These are phyloP conservation scores for Rhodotorula toruloides DNA, from an alignment of 768 basidiomycete species.

Conservation along the genomic window DNA sequence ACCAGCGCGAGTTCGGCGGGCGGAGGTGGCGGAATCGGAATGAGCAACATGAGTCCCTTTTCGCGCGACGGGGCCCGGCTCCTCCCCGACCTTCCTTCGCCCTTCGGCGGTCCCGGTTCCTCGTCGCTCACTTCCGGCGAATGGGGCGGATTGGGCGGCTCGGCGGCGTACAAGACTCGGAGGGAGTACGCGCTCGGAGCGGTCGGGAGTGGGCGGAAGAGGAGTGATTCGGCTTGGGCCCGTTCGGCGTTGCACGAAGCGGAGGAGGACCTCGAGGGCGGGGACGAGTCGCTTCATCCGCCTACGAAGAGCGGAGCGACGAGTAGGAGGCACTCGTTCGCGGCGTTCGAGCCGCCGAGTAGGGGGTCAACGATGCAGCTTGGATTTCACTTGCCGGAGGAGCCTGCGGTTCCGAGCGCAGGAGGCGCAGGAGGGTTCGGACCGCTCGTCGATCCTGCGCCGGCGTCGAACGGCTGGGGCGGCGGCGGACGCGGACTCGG, in stretches of 20 bases:
- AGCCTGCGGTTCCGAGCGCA: not conserved
- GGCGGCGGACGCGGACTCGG: slow-evolving; percentile 10
- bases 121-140: slow-evolving; percentile 5
- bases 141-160: not conserved
- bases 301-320: slow-evolving; percentile 42
- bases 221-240: slow-evolving; percentile 32
- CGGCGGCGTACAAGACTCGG: slow-evolving; percentile 15
- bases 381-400: slow-evolving; percentile 40
- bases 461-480: slow-evolving; percentile 4
- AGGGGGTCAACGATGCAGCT: slow-evolving; percentile 24
- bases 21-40: slow-evolving; percentile 18
- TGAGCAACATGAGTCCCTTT: slow-evolving; percentile 36
- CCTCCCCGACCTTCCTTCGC: not conserved
- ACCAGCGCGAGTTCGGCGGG: slow-evolving; percentile 3
- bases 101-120: too few species aligned
- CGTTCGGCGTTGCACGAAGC: slow-evolving; percentile 22
- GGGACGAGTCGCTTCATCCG: slow-evolving; percentile 31
- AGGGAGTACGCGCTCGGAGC: slow-evolving; percentile 37
- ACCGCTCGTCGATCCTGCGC: not conserved
- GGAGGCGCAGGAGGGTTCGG: slow-evolving; percentile 7
- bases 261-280: slow-evolving; percentile 35
- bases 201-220: slow-evolving; percentile 36
- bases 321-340: slow-evolving; percentile 41
- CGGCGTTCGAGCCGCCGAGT: slow-evolving; percentile 36
- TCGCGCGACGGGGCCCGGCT: slow-evolving; percentile 21